Conservation (phyloP, 768 basidiomycete genomes). For the Scleroderma citrinum region DNA sequence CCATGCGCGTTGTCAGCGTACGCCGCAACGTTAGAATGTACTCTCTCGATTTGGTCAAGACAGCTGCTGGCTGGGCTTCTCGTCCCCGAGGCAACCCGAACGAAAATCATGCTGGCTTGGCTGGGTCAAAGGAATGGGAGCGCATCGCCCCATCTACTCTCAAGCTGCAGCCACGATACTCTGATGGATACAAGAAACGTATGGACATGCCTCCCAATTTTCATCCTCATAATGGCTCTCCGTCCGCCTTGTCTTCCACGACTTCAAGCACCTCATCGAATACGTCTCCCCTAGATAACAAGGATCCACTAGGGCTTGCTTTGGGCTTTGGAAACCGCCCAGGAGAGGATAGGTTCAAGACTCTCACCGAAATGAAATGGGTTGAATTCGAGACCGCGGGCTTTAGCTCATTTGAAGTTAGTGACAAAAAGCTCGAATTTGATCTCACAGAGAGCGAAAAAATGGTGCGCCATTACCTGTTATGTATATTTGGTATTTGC, state of each 20-base stretch:
- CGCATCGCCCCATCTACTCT: conserved; percentile 59
- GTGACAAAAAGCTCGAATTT: conserved; percentile 79
- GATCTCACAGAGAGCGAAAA: conserved; percentile 88
- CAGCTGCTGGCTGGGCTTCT: conserved; percentile 44
- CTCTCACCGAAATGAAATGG: conserved; percentile 84
- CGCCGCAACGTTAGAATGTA: conserved; percentile 84
- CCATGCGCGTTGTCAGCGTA: conserved; percentile 71
- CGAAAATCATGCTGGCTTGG: conserved; percentile 32
- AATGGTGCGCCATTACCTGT: conserved; percentile 33
- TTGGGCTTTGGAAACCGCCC: conserved; percentile 33
- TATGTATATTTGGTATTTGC: conserved; percentile 1
- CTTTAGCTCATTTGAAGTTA: conserved; percentile 49
- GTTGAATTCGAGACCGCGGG: conserved; percentile 86
- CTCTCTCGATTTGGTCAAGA: conserved; percentile 76
- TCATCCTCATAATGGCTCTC: conserved; percentile 40
- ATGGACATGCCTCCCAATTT: conserved; percentile 62
- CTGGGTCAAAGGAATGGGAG: conserved; percentile 69
- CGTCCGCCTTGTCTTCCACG: conserved; percentile 32
- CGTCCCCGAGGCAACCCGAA: conserved; percentile 24
- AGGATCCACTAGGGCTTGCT: conserved; percentile 25
- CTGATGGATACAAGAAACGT: conserved; percentile 69
- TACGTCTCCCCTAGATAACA: conserved; percentile 27
- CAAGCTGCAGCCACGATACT: conserved; percentile 60
- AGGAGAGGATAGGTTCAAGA: conserved; percentile 69
- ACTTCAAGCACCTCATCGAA: conserved; percentile 39